Percentiles rank a stretch among this genome's conserved stretches.
phyloP scores from a whole-genome alignment of 2,329 filamentous ascomycete genomes.

The Cercospora sp. region DNA sequence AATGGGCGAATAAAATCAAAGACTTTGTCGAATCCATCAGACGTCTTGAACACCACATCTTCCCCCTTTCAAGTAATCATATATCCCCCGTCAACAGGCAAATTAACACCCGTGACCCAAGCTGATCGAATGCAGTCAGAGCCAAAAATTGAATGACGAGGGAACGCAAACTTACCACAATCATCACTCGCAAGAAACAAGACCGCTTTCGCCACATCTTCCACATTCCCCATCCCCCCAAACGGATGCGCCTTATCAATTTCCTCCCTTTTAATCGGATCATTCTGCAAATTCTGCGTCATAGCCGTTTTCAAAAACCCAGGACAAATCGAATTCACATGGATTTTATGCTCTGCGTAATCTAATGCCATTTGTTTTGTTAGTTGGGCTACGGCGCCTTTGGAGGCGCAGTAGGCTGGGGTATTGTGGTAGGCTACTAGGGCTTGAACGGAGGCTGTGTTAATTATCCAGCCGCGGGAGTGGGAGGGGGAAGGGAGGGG shows the following conservation, averaged over 20 bases:
- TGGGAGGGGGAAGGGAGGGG: constrained; percentile 26
- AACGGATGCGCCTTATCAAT: constrained; percentile 39
- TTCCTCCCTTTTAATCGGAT: constrained; percentile 28
- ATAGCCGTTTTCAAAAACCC: constrained; percentile 42
- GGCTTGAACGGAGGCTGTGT: constrained; percentile 36
- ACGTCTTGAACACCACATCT: background rate
- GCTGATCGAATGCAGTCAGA: background rate
- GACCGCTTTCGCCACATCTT: constrained; percentile 2
- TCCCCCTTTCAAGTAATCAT: background rate
- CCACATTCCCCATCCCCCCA: constrained; percentile 28
- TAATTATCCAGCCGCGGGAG: constrained; percentile 42
- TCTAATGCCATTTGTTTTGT: constrained; percentile 46
- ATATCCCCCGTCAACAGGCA: constrained; percentile 18
- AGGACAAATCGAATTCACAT: constrained; percentile 47
- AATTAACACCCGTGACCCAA: constrained; percentile 25
- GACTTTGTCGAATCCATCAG: background rate
- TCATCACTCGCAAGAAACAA: background rate
- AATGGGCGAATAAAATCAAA: background rate
- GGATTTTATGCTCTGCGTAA: constrained; percentile 41
- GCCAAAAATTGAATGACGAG: background rate
- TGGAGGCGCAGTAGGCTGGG: constrained; percentile 42
- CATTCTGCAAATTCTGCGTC: constrained; percentile 42
- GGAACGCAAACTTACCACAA: background rate
- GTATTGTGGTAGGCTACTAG: constrained; percentile 38
- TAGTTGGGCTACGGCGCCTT: constrained; percentile 42